Percentiles rank a stretch among this genome's conserved stretches.
Conservation (phyloP, 2,329 filamentous ascomycete species). For the Alternaria burnsii region DNA sequence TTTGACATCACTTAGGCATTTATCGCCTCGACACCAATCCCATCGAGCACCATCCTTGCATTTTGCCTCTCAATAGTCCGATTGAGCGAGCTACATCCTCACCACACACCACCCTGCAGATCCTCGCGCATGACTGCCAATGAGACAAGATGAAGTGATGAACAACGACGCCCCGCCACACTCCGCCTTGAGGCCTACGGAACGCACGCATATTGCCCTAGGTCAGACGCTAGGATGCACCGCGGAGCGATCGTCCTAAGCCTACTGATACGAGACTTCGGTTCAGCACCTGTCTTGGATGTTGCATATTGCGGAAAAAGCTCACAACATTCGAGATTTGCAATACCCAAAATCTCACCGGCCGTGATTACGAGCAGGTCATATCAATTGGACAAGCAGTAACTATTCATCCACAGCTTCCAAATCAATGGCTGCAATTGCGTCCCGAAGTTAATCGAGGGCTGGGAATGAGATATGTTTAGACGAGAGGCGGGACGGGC, state of each 20-base stretch:
- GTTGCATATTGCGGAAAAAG: slow-evolving; percentile 15
- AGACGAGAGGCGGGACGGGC: slow-evolving; percentile 30
- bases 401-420: background rate
- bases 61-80: slow-evolving; percentile 25
- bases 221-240: slow-evolving; percentile 16
- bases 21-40: slow-evolving; percentile 18
- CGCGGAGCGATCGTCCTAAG: slow-evolving; percentile 15
- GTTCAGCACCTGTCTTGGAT: slow-evolving; percentile 21
- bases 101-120: slow-evolving; percentile 21
- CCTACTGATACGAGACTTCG: slow-evolving; percentile 4
- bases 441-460: background rate
- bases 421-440: slow-evolving; percentile 4
- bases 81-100: slow-evolving; percentile 22
- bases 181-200: slow-evolving; percentile 5
- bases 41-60: slow-evolving; percentile 8
- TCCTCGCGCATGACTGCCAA: slow-evolving; percentile 16
- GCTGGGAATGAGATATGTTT: slow-evolving; percentile 22
- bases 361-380: background rate
- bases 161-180: slow-evolving; percentile 13
- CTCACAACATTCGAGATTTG: slow-evolving; percentile 5
- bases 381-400: background rate
- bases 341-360: background rate
- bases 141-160: slow-evolving; percentile 1
- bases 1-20: slow-evolving; percentile 23
- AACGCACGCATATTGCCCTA: slow-evolving; percentile 18